Evolutionary conservation across 257 asterid genomes (phyloP), one percentile per base, ranked within the genome.

Genomic region (Vinca minor): DNA sequence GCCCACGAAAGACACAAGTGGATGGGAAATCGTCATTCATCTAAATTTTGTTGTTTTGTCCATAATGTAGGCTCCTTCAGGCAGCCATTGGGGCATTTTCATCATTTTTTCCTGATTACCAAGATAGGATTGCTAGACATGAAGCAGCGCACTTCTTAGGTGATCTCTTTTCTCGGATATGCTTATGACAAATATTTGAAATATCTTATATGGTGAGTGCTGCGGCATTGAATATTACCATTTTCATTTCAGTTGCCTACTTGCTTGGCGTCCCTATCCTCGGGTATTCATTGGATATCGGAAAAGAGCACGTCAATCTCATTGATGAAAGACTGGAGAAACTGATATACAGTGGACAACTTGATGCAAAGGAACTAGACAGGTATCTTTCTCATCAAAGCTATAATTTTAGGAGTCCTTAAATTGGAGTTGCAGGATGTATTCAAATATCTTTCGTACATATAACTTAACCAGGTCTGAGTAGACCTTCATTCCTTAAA

Each of bases 131-230:
- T 64, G 80, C 96, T 67, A 79, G 95, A 58, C 98, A 91, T 55
- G 98, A 91, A 78, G 96, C 98, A 62, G 98, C 96, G 68, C 98
- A 91, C 69, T 91, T 91, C 76, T 74, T 91, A 81, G 96, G 98
- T 91, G 77, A 68, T 62, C 67, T 35, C 73, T 44, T 67, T 50
- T 67, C 47, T 41, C 66, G 18, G 6, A 34, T 26, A 8, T 57
- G 64, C 60, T 53, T 52, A 34, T 48, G 57, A 29, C 53, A 36
- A 46, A 8, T 47, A 1, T 5, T 29, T 26, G 23, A 44, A 8
- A 46, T 42, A n/a, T 17, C n/a, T 60, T 41, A 45, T n/a, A 17
- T 57, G 64, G 38, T 50, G 46, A 66, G 3, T 55, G 13, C 12
- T 46, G 53, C 41, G 26, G 63, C 47, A 18, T 64, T 55, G 56